A percentile compares a stretch with the other conserved stretches of the same genome.
phyloP scores from a whole-genome alignment of 768 basidiomycete species.

The Chiua virens region DNA sequence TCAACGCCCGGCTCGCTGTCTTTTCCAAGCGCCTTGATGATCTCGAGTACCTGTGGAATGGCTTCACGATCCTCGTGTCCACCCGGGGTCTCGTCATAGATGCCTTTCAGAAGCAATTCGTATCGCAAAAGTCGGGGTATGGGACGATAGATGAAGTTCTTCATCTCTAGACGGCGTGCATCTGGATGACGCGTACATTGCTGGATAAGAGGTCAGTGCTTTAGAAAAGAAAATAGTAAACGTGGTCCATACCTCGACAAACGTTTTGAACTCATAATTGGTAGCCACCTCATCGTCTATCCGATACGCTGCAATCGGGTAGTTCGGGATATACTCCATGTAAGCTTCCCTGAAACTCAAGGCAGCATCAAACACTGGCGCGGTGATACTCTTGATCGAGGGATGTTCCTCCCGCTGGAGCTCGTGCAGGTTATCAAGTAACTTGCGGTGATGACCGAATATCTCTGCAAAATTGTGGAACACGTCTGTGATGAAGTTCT shows the following conservation, averaged over 20 bases:
- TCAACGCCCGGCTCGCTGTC: constrained; percentile 85
- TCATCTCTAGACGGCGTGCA: constrained; percentile 85
- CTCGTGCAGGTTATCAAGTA: constrained; percentile 80
- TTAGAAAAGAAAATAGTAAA: not conserved
- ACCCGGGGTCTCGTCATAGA: constrained; percentile 71
- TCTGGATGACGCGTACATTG: constrained; percentile 64
- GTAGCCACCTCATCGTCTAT: constrained; percentile 87
- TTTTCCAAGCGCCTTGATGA: constrained; percentile 84
- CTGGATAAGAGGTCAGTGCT: constrained; percentile 23
- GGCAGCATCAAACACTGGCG: constrained; percentile 83
- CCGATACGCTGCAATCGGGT: constrained; percentile 85
- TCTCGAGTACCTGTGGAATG: constrained; percentile 83
- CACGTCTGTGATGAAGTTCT: constrained; percentile 79
- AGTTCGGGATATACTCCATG: constrained; percentile 90
- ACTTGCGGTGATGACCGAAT: constrained; percentile 66
- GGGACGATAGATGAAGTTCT: constrained; percentile 89
- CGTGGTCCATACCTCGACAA: constrained; percentile 66
- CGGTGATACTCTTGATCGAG: constrained; percentile 73
- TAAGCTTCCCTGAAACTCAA: constrained; percentile 92
- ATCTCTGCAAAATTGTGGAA: constrained; percentile 88
- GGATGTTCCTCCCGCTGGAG: constrained; percentile 90
- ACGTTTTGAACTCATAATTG: constrained; percentile 76
- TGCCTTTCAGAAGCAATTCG: constrained; percentile 76
- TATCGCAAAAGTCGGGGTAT: constrained; percentile 90
- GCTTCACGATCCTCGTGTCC: constrained; percentile 79